Conservation (phyloP, 331 rosid species). For the Pyrus hybrid region DNA sequence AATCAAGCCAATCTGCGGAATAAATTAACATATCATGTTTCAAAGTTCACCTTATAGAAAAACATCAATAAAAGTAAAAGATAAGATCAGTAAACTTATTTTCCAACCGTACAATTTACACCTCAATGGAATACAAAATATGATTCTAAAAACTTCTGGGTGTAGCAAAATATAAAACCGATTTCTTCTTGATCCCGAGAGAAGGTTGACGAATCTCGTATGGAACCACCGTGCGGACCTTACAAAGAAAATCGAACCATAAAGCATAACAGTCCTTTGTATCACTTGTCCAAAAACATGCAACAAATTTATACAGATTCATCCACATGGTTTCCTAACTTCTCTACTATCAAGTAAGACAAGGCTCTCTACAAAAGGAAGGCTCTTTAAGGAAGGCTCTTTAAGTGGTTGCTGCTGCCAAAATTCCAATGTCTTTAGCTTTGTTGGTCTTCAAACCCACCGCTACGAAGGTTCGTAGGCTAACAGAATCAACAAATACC, state of each 20-base stretch:
- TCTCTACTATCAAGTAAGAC: conserved; percentile 1
- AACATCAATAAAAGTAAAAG: neutral
- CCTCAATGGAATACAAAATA: neutral
- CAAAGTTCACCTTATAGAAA: no score
- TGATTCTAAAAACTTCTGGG: neutral
- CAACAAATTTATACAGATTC: conserved; percentile 11
- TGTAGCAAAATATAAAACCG: neutral
- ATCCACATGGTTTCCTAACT: conserved; percentile 6
- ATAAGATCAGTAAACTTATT: neutral
- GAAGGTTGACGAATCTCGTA: neutral
- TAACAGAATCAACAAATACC: no score
- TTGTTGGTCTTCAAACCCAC: neutral
- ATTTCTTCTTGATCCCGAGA: neutral
- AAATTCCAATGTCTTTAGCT: neutral
- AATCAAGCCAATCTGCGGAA: no score
- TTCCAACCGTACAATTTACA: neutral
- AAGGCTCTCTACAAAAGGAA: neutral
- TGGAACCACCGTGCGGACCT: conserved; percentile 3
- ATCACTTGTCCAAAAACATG: neutral
- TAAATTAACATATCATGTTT: no score
- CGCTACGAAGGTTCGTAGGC: no score
- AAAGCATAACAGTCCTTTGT: conserved; percentile 9
- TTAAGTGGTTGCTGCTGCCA: no score
- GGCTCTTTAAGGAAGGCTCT: no score
- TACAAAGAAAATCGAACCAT: neutral